A percentile compares a stretch with the other conserved stretches of the same genome.
Evolutionary conservation across 768 basidiomycete genomes (phyloP).

Genomic region (Aureoboletus auriporus): DNA sequence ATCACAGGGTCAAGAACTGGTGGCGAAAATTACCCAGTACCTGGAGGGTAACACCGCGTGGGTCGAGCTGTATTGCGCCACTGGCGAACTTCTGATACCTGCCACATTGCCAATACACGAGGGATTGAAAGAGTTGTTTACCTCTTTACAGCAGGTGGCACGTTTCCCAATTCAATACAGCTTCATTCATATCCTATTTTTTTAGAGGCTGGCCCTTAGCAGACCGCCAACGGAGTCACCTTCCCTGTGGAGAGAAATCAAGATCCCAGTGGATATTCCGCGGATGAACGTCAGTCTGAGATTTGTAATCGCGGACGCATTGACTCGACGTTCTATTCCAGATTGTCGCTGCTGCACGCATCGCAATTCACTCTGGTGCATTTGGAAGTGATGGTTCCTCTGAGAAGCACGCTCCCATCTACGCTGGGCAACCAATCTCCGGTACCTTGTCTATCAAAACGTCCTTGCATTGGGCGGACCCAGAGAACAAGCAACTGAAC

Average conservation of each 20-base stretch:
- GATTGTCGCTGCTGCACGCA: conserved; percentile 62
- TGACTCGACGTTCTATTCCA: conserved; percentile 26
- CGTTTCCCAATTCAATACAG: not conserved
- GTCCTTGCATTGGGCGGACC: conserved; percentile 73
- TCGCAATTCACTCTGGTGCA: conserved; percentile 46
- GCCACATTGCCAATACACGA: conserved; percentile 28
- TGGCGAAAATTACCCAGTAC: conserved; percentile 49
- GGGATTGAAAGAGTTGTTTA: conserved; percentile 22
- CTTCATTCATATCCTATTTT: conserved; percentile 26
- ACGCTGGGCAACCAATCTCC: conserved; percentile 86
- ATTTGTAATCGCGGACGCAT: not conserved
- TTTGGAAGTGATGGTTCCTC: conserved; percentile 31
- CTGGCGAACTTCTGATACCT: conserved; percentile 66
- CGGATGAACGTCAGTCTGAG: conserved; percentile 61
- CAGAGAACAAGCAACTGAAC: conserved; percentile 35
- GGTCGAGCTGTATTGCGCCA: conserved; percentile 67
- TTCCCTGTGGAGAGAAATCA: conserved; percentile 65
- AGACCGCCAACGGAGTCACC: conserved; percentile 33
- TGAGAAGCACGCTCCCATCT: conserved; percentile 43
- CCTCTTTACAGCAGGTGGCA: conserved; percentile 31
- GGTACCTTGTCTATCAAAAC: conserved; percentile 64
- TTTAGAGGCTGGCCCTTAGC: conserved; percentile 36
- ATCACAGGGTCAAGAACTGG: conserved; percentile 40
- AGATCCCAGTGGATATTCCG: conserved; percentile 85
- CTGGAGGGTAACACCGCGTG: conserved; percentile 61